A percentile compares a stretch with the other conserved stretches of the same genome.
Conservation (phyloP, 208 protist genomes). For the Wallacemonas rigidus region DNA sequence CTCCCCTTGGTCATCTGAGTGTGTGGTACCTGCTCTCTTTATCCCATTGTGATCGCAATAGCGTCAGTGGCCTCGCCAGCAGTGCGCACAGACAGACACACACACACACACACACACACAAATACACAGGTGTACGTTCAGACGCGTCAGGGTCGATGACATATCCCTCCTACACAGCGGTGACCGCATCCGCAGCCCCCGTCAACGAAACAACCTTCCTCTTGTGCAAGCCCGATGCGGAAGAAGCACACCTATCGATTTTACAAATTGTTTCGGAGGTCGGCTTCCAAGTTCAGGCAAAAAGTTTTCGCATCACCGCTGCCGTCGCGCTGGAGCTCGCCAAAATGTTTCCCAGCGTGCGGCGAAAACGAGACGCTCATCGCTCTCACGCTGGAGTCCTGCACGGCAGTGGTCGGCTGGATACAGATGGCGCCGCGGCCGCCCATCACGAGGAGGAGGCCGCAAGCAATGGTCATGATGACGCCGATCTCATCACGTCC, state of each 20-base stretch:
- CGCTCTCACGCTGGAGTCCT: background rate
- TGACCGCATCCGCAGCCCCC: slow-evolving; percentile 1
- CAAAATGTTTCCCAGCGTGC: slow-evolving; percentile 49
- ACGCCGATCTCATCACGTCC: too few relatives aligned
- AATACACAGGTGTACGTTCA: slow-evolving; percentile 2
- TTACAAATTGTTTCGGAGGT: slow-evolving; percentile 49
- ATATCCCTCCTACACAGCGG: slow-evolving; percentile 10
- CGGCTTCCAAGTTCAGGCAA: slow-evolving; percentile 57
- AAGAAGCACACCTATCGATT: slow-evolving; percentile 49
- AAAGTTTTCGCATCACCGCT: slow-evolving; percentile 49
- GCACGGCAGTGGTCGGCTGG: slow-evolving; percentile 5
- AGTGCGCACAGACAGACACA: background rate
- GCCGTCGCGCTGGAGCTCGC: slow-evolving; percentile 52
- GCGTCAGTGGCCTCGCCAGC: background rate
- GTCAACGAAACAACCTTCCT: slow-evolving; percentile 56
- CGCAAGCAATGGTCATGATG: too few relatives aligned
- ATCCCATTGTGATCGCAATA: too few relatives aligned
- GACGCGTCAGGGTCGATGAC: background rate
- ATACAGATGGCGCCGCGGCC: too few relatives aligned
- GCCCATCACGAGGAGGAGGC: too few relatives aligned
- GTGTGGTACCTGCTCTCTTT: too few relatives aligned
- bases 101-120: slow-evolving; percentile 12
- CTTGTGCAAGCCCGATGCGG: slow-evolving; percentile 70
- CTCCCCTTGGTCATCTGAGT: too few relatives aligned
- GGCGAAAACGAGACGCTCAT: background rate